Evolutionary conservation across 257 asterid species (phyloP).

Genomic region (Nicotiana otophora): DNA sequence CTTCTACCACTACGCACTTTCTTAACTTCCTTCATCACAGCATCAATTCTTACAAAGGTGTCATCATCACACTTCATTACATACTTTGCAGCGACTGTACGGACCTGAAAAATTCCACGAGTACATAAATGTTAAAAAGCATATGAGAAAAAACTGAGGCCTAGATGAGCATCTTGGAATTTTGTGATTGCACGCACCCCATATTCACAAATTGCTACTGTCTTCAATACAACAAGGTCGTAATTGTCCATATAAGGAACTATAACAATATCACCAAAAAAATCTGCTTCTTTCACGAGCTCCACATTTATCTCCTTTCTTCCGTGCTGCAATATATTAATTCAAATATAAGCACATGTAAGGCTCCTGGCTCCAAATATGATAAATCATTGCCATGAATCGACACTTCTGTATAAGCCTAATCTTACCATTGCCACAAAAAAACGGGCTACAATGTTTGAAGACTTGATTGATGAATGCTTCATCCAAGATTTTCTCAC

Average conservation of each 20-base stretch:
- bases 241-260: slow-evolving; percentile 96
- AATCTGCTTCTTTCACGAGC: slow-evolving; percentile 86
- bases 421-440: slow-evolving; percentile 85
- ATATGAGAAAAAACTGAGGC: not conserved
- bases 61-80: slow-evolving; percentile 97
- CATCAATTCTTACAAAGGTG: slow-evolving; percentile 90
- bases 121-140: slow-evolving; percentile 6
- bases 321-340: slow-evolving; percentile 51
- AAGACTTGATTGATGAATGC: slow-evolving; percentile 50
- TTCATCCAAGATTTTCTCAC: slow-evolving; percentile 96
- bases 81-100: slow-evolving; percentile 58
- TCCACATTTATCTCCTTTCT: slow-evolving; percentile 82
- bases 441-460: slow-evolving; percentile 67
- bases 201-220: slow-evolving; percentile 89
- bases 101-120: slow-evolving; percentile 47
- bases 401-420: not conserved
- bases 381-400: not conserved
- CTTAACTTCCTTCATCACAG: slow-evolving; percentile 64
- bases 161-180: not conserved
- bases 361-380: slow-evolving; percentile 5
- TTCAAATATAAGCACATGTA: slow-evolving; percentile 12
- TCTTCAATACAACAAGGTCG: slow-evolving; percentile 90
- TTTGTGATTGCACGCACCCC: slow-evolving; percentile 56
- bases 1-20: slow-evolving; percentile 47
- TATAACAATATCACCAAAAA: slow-evolving; percentile 82